phyloP scores from a whole-genome alignment of 192 early-diverging fungal species.

The Cetraspora pellucida region DNA sequence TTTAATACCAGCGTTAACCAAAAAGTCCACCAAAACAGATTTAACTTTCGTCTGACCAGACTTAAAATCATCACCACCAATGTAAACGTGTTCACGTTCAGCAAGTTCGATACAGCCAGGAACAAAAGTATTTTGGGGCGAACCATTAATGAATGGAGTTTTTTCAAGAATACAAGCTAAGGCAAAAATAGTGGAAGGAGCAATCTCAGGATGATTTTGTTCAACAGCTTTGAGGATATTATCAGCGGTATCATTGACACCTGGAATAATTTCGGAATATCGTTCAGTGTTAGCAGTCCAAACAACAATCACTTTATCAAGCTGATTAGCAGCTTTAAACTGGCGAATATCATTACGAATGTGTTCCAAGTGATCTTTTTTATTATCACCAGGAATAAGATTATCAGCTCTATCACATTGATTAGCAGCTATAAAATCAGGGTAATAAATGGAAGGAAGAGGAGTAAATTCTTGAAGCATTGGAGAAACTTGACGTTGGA shows the following conservation, averaged over 20 bases:
- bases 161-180: slow-evolving; percentile 94
- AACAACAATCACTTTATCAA: slow-evolving; percentile 94
- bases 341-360: slow-evolving; percentile 95
- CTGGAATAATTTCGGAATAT: slow-evolving; percentile 78
- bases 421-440: slow-evolving; percentile 99
- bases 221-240: slow-evolving; percentile 85
- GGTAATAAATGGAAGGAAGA: slow-evolving; percentile 97
- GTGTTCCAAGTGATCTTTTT: slow-evolving; percentile 90
- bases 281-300: slow-evolving; percentile 99
- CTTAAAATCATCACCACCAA: slow-evolving; percentile 99
- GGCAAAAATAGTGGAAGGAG: slow-evolving; percentile 97
- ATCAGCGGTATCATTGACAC: slow-evolving; percentile 96
- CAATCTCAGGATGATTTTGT: slow-evolving; percentile 83
- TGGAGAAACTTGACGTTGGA: slow-evolving; percentile 89
- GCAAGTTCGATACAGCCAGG: slow-evolving; percentile 91
- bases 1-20: slow-evolving; percentile 99
- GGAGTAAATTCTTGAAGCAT: slow-evolving; percentile 84
- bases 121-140: slow-evolving; percentile 99
- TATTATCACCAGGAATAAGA: slow-evolving; percentile 76
- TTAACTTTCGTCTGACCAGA: slow-evolving; percentile 99
- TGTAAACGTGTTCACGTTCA: slow-evolving; percentile 83
- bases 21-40: slow-evolving; percentile 97
- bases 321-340: slow-evolving; percentile 84
- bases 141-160: slow-evolving; percentile 97
- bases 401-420: slow-evolving; percentile 97